phyloP scores from a whole-genome alignment of 2,329 filamentous ascomycete species.

The Calycina herbarum region DNA sequence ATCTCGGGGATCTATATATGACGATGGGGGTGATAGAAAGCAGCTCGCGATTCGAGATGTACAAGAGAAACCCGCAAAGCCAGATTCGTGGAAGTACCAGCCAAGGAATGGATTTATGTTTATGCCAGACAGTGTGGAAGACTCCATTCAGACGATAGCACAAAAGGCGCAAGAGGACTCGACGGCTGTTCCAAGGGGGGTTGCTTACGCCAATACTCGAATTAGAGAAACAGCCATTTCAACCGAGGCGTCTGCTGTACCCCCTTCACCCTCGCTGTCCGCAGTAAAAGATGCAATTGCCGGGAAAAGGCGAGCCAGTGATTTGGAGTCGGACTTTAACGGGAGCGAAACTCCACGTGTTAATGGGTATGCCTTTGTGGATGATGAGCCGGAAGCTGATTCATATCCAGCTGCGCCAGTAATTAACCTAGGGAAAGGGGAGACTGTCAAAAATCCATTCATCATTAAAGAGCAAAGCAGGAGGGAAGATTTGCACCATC shows the following conservation, averaged over 20 bases:
- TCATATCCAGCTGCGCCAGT: constrained; percentile 42
- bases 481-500: constrained; percentile 79
- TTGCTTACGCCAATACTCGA: constrained; percentile 82
- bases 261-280: constrained; percentile 80
- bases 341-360: constrained; percentile 80
- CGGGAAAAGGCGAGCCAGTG: constrained; percentile 62
- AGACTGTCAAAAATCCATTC: constrained; percentile 76
- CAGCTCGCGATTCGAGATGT: constrained; percentile 64
- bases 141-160: constrained; percentile 59
- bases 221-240: constrained; percentile 54
- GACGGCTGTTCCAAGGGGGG: constrained; percentile 71
- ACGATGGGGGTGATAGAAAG: constrained; percentile 57
- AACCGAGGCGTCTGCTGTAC: constrained; percentile 46
- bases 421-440: constrained; percentile 59
- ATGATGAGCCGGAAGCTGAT: constrained; percentile 66
- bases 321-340: constrained; percentile 59
- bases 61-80: constrained; percentile 71
- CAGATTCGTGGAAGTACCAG: constrained; percentile 72
- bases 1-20: constrained; percentile 47
- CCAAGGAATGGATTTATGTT: constrained; percentile 92
- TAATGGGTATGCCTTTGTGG: constrained; percentile 92
- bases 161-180: constrained; percentile 70
- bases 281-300: constrained; percentile 82
- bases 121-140: constrained; percentile 63
- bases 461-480: constrained; percentile 71